Base-by-base conservation (phyloP, 2,329 filamentous ascomycete species). In the Peltaster fructicola region DNA sequence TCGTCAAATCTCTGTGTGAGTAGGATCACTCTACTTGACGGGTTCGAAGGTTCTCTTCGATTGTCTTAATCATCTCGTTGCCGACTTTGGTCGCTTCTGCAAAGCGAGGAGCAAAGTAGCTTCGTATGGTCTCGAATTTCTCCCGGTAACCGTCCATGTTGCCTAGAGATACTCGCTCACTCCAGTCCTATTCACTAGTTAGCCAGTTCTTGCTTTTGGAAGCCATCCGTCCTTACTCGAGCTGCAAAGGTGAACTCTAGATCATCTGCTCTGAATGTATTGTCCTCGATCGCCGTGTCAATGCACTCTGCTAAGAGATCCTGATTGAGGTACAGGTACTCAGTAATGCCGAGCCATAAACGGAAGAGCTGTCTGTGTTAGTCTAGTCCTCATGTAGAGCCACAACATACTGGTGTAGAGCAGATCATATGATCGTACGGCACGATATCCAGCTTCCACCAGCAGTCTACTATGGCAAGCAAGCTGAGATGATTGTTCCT, bases 381-480 rank as follows among this genome's bases (percentile, higher is more conserved):
- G 19, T 20, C 2, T 55, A 64, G 48, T 45, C 72, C 68, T 23
- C 90, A 90, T 18, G 88, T 98, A 26, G 82, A 92, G 58, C 88
- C 7, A 18, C 7, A 3, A 56, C 65, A 48, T 45, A 73, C 68
- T 23, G 88, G 88, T 18, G 88, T 98, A 26, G 82, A 92, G 58
- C 88, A 98, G 39, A 98, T 90, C 84, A 98, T 98, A 59, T 98
- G 90, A 53, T 98, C 85, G 51, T 98, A 98, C 1, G 88, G 88
- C 23, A 90, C 77, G 41, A 93, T 98, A 16, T 73, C 77, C 22
- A 95, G 65, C 38, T 80, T 79, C 47, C 79, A 88, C 88, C 88
- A 98, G 55, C 85, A 95, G 56, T 98, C 88, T 20, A 95, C 90
- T 69, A 98, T 98, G 22, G 84, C 88, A 21, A 98, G 64, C 29